Evolutionary conservation across 352 stramenopile genomes (phyloP), one percentile per base, ranked within the genome.

Genomic region (Pythium coloratum): DNA sequence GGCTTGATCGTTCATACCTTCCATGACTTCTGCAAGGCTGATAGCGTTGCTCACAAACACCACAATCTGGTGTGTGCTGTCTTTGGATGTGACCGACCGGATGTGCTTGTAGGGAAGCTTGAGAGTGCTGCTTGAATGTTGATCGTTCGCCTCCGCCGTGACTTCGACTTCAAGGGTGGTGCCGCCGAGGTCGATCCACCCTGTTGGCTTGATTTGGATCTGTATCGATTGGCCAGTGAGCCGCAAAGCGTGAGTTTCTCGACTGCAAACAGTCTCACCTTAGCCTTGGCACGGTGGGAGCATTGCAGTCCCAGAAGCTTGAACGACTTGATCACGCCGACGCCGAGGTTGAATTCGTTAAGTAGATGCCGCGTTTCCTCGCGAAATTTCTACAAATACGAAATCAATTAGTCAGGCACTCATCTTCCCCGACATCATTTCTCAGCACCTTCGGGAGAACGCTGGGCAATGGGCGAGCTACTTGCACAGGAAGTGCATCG

Each of bases 101-200:
- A 77, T 61, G 26, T 20, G 40, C 16, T 66, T 65, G 55, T 69
- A 76, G 7, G 72, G 69, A 3, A 79, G 49, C 38, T 71, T 75
- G n/a, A 79, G 13, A 1, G 67, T 53, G 44, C 55, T 47, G 24
- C 60, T 55, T 3, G 53, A n/a, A 20, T 60, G 47, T 55, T 72
- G 42, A 9, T 32, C 16, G 5, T 36, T 40, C 7, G 20, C 59
- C 6, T 58, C 18, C n/a, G 42, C 42, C 20, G 40, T 59, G 16
- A 71, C 36, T 46, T 81, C 74, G 32, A 64, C 51, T 56, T 81
- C 74, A 42, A 81, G 38, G 0, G 66, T 49, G 5, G 55, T 30
- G 2, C 70, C 66, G 7, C 75, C 75, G 34, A 73, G n/a, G 36
- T 82, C 75, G 24, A 79, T 61, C 75, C 75, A 82, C 20, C 62